These are phyloP conservation scores for Orbilia javanica DNA, from an alignment of 2,329 filamentous ascomycete species.

Conservation along the genomic window DNA sequence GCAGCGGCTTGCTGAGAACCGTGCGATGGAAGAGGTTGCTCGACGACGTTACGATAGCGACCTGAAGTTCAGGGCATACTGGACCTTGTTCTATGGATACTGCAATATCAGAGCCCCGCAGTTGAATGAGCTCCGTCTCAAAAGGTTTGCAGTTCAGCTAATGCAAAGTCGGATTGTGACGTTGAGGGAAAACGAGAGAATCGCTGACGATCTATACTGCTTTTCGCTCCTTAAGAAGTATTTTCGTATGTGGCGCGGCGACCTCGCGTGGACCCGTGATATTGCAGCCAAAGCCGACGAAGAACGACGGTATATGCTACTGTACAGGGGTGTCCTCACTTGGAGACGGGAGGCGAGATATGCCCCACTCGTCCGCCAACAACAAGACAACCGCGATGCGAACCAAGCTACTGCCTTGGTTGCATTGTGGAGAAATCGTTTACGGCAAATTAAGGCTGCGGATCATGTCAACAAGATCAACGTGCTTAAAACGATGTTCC, in stretches of 20 bases:
- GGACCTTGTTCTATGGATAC: constrained; percentile 56
- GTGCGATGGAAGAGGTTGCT: constrained; percentile 29
- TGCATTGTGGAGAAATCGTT: constrained; percentile 48
- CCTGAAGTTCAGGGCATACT: constrained; percentile 53
- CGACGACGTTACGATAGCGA: constrained; percentile 46
- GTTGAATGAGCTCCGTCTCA: constrained; percentile 48
- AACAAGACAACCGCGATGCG: constrained; percentile 40
- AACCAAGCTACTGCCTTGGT: constrained; percentile 49
- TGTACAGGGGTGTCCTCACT: constrained; percentile 42
- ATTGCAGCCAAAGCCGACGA: constrained; percentile 52
- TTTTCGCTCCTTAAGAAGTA: constrained; percentile 50
- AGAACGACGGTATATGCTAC: constrained; percentile 47
- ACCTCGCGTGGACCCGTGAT: constrained; percentile 48
- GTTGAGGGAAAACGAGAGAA: constrained; percentile 36
- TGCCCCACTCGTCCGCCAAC: constrained; percentile 44
- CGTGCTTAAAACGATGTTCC: constrained; percentile 38
- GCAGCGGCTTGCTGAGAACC: constrained; percentile 28
- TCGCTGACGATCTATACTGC: constrained; percentile 52
- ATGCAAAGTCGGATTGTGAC: constrained; percentile 28
- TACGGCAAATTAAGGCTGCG: constrained; percentile 46
- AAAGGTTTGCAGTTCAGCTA: constrained; percentile 40
- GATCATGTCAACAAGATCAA: constrained; percentile 56
- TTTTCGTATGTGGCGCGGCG: constrained; percentile 41
- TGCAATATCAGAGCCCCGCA: constrained; percentile 53
- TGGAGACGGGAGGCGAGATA: constrained; percentile 53